These are phyloP conservation scores for Naganishia onofrii DNA, from an alignment of 768 basidiomycete species.

Conservation along the genomic window DNA sequence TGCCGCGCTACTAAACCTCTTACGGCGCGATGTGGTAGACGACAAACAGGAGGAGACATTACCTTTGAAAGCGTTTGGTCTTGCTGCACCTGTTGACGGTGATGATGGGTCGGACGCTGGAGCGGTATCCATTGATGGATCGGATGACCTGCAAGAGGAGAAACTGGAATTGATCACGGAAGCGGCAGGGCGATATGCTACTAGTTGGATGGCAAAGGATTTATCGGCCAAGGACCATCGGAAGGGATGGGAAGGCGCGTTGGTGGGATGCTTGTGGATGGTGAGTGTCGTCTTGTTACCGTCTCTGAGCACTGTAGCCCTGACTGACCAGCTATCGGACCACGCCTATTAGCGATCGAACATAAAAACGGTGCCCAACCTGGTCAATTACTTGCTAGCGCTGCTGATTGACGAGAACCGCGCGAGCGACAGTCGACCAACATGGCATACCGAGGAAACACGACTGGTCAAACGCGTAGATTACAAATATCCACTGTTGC, in stretches of 20 bases:
- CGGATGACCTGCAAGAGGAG: conserved; percentile 45
- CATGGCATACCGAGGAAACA: conserved; percentile 48
- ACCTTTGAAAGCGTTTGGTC: conserved; percentile 30
- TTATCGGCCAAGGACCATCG: conserved; percentile 37
- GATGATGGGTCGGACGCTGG: conserved; percentile 3
- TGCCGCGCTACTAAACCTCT: conserved; percentile 78
- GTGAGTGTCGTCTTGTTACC: conserved; percentile 13
- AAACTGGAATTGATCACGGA: conserved; percentile 43
- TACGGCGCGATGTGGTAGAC: conserved; percentile 61
- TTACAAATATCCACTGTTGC: conserved; percentile 70
- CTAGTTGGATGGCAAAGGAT: conserved; percentile 41
- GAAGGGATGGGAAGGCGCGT: conserved; percentile 47
- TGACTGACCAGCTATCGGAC: not conserved
- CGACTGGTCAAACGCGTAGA: conserved; percentile 52
- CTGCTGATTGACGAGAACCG: conserved; percentile 47
- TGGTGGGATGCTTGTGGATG: conserved; percentile 50
- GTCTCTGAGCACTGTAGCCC: not conserved
- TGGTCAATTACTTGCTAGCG: conserved; percentile 50
- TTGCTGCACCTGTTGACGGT: conserved; percentile 1
- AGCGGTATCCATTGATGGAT: conserved; percentile 18
- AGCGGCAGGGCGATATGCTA: conserved; percentile 32
- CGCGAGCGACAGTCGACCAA: conserved; percentile 46
- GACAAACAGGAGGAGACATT: conserved; percentile 18
- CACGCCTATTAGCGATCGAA: conserved; percentile 45
- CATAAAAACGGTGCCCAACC: conserved; percentile 62